These are phyloP conservation scores for Penicillium sp. DNA, from an alignment of 2,329 filamentous ascomycete species.

Conservation along the genomic window DNA sequence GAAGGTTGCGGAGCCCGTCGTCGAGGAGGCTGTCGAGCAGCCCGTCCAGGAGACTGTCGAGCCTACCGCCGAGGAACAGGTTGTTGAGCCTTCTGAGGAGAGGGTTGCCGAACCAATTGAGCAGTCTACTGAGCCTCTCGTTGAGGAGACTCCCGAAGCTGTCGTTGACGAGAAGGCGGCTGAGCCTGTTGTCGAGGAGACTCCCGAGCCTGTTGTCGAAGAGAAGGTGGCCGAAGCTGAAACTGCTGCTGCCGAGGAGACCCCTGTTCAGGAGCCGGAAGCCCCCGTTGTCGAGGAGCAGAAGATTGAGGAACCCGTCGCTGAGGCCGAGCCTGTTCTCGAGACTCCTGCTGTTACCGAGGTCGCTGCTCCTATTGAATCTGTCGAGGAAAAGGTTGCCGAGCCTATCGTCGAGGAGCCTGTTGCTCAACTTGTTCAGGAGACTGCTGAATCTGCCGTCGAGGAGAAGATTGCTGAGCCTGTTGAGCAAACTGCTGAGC, in stretches of 20 bases:
- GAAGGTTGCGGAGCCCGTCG: neutral
- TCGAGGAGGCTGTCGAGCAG: conserved; percentile 13
- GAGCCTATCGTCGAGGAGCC: conserved; percentile 16
- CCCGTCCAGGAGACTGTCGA: conserved; percentile 16
- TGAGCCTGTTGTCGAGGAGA: neutral
- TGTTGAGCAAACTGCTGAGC: conserved; percentile 4
- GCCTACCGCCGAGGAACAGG: neutral
- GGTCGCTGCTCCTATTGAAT: neutral
- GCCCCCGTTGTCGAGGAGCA: conserved; percentile 6
- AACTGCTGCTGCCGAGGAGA: conserved; percentile 5
- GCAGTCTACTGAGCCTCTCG: conserved; percentile 2
- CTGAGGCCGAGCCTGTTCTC: conserved; percentile 4
- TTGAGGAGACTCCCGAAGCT: conserved; percentile 11
- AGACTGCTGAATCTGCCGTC: neutral
- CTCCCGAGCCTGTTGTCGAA: neutral
- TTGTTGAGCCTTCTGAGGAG: conserved; percentile 9
- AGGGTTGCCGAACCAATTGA: conserved; percentile 14
- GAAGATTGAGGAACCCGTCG: conserved; percentile 3
- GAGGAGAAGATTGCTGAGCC: conserved; percentile 11
- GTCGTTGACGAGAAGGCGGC: conserved; percentile 11
- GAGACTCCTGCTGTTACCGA: conserved; percentile 13
- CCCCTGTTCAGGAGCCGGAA: conserved; percentile 18
- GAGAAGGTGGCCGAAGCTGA: neutral
- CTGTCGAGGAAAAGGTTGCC: conserved; percentile 5
- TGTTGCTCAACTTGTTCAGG: neutral